phyloP scores from a whole-genome alignment of 768 basidiomycete genomes.

The Leccinum disarticulatum region DNA sequence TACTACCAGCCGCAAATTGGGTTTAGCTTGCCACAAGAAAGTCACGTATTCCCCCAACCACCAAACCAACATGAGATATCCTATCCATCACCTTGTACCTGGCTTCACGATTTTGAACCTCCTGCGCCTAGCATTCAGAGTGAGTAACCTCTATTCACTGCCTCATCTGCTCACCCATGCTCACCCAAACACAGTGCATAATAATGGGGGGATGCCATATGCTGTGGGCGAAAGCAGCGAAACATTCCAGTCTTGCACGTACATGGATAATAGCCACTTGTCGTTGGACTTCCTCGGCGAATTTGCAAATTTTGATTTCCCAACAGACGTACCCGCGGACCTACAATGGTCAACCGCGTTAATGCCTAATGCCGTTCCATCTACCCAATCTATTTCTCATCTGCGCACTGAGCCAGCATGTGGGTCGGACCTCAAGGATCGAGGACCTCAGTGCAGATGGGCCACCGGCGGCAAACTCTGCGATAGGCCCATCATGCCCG shows the following conservation, averaged over 20 bases:
- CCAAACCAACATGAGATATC: neutral
- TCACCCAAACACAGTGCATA: neutral
- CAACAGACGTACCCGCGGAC: neutral
- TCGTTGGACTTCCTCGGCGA: neutral
- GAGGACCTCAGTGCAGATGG: conserved; percentile 16
- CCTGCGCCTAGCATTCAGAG: neutral
- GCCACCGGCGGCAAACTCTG: conserved; percentile 6
- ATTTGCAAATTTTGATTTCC: neutral
- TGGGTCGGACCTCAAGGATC: neutral
- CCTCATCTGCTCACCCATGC: neutral
- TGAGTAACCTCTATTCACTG: neutral
- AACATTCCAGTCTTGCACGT: neutral
- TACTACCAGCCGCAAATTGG: neutral
- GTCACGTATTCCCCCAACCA: too few relatives aligned
- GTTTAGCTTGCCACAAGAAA: neutral
- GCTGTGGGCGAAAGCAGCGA: neutral
- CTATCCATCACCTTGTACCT: neutral
- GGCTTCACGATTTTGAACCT: neutral
- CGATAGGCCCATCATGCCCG: neutral
- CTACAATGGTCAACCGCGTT: neutral
- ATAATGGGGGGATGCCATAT: neutral
- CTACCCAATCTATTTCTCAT: neutral
- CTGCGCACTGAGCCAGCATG: neutral
- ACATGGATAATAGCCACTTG: neutral
- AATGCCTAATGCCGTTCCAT: neutral